These are phyloP conservation scores for Anthracocystis panici-leucophaei DNA, from an alignment of 1,284 basidiomycete species.

Conservation along the genomic window DNA sequence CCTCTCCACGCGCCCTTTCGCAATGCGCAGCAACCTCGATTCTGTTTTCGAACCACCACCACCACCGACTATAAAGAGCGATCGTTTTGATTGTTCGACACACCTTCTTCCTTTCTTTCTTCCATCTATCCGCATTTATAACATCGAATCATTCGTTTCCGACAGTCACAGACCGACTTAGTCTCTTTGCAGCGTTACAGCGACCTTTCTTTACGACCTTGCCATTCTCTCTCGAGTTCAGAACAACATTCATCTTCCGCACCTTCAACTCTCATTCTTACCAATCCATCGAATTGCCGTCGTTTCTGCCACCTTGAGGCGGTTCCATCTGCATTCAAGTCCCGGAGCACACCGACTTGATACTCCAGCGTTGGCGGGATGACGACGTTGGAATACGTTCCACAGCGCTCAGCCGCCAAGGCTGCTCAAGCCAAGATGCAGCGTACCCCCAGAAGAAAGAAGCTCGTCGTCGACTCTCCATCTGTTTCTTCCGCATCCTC, in stretches of 20 bases:
- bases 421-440: constrained; percentile 19
- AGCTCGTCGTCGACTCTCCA: neutral
- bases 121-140: neutral
- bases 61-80: neutral
- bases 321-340: too few species aligned
- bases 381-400: constrained; percentile 8
- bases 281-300: neutral
- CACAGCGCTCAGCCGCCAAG: constrained; percentile 28
- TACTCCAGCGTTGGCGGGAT: neutral
- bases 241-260: neutral
- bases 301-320: neutral
- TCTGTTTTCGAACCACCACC: neutral
- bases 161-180: neutral
- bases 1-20: neutral
- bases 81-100: neutral
- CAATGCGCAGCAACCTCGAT: constrained; percentile 11
- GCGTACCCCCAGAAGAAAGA: neutral
- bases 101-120: neutral
- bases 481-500: neutral
- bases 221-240: neutral
- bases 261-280: neutral
- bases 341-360: neutral
- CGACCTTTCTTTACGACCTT: neutral
- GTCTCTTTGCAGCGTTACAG: neutral
- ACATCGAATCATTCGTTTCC: neutral